Base-by-base conservation (phyloP, 2,329 filamentous ascomycete genomes). In the Juglanconis oblonga region DNA sequence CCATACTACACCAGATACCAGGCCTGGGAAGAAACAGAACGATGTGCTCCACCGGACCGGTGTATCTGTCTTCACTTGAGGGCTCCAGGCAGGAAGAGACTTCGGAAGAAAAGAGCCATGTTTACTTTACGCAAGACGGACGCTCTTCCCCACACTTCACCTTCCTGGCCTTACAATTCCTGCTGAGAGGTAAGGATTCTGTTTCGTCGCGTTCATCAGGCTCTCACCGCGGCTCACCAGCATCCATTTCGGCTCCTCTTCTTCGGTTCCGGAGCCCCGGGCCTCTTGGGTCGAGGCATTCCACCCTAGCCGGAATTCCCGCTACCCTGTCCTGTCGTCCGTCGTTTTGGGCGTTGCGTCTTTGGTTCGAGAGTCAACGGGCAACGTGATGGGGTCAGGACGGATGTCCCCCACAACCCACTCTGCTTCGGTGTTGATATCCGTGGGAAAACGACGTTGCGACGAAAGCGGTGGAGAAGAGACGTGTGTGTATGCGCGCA, bases 91-190 rank as follows among this genome's bases (percentile, higher is more conserved):
- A 33, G 33, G 7, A 48, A n/a, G 8, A 45, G 42, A 9, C 42
- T 24, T 3, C 14, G 13, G 42, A 31, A 52, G 31, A 47, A 45
- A 35, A 64, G 54, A 55, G 36, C 56, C 53, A 52, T 57, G 63
- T 70, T 66, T 76, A 81, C 79, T 92, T 92, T 52, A 82, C 69
- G 73, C 91, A 94, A 63, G 74, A 76, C 13, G 91, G 90, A 65
- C 88, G 88, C 70, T 90, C 87, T 72, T 94, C 91, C 64, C 88
- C 90, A 74, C 90, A 94, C 78, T 93, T 93, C 64, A 77, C 73
- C 63, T 77, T 94, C 62, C 89, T 83, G 64, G 83, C 83, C 76
- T 93, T 93, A 77, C 90, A 93, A 11, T 88, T 89, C 88, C 89
- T 91, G 58, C 51, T 24, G 24, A 52, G 35, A 44, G 17, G 33